Evolutionary conservation across 2,329 filamentous ascomycete species (phyloP).

Genomic region (Neurospora sp.): DNA sequence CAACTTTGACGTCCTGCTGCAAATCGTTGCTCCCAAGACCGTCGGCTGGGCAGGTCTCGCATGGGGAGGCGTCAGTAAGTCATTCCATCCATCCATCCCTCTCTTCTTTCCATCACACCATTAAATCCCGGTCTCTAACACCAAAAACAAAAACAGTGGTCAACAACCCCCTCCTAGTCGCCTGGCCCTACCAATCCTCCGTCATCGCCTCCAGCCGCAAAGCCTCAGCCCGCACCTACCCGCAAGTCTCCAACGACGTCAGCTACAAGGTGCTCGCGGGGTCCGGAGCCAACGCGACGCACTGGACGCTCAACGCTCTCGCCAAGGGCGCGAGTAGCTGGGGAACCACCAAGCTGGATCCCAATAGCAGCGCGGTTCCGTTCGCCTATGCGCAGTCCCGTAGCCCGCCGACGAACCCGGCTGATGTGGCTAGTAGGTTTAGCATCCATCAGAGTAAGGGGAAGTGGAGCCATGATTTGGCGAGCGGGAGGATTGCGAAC

Average conservation of each 20-base stretch:
- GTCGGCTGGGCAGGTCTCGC: slow-evolving; percentile 32
- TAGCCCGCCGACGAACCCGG: slow-evolving; percentile 15
- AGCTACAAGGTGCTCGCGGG: slow-evolving; percentile 26
- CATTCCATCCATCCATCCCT: too few species aligned
- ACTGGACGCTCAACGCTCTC: slow-evolving; percentile 30
- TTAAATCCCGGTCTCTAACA: background rate
- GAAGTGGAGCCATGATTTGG: slow-evolving; percentile 19
- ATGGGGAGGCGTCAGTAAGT: slow-evolving; percentile 27
- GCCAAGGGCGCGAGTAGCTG: slow-evolving; percentile 30
- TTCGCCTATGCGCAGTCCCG: slow-evolving; percentile 19
- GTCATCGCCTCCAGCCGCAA: slow-evolving; percentile 29
- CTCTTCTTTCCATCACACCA: too few species aligned
- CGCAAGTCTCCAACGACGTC: slow-evolving; percentile 24
- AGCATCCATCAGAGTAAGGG: slow-evolving; percentile 20
- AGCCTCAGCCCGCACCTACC: slow-evolving; percentile 26
- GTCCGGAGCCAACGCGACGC: slow-evolving; percentile 27
- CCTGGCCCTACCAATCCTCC: slow-evolving; percentile 27
- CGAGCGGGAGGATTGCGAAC: slow-evolving; percentile 19
- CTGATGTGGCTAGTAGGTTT: slow-evolving; percentile 20
- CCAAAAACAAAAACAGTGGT: slow-evolving; percentile 17
- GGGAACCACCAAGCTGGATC: slow-evolving; percentile 20
- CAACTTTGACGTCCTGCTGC: slow-evolving; percentile 28
- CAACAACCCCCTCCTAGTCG: slow-evolving; percentile 30
- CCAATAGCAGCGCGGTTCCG: slow-evolving; percentile 14
- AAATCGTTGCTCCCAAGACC: slow-evolving; percentile 28